Conservation (phyloP, 1,284 basidiomycete species). For the Ustilago cynodontis region DNA sequence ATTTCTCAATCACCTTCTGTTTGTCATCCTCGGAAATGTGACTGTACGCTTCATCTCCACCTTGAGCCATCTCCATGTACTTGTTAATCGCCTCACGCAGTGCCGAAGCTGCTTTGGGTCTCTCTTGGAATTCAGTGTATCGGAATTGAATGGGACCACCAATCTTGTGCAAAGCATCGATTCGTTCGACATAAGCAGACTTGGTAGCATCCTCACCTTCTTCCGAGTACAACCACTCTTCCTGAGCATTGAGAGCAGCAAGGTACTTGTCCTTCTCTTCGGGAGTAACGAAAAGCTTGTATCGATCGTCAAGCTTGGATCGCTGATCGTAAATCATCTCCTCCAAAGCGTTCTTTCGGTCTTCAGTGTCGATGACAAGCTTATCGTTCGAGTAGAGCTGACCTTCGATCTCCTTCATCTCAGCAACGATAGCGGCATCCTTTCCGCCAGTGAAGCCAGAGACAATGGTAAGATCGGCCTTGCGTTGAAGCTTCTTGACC, state of each 20-base stretch:
- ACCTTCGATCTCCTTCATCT: conserved; percentile 67
- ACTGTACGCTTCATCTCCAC: conserved; percentile 66
- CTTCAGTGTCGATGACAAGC: conserved; percentile 69
- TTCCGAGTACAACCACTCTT: conserved; percentile 70
- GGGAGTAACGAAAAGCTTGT: conserved; percentile 60
- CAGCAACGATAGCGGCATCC: conserved; percentile 56
- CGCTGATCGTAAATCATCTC: conserved; percentile 70
- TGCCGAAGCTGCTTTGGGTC: conserved; percentile 66
- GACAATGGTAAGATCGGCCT: conserved; percentile 64
- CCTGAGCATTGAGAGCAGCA: conserved; percentile 59
- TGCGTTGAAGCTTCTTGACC: conserved; percentile 70
- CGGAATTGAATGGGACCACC: conserved; percentile 65
- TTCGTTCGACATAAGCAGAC: conserved; percentile 65
- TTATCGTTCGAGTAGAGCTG: conserved; percentile 68
- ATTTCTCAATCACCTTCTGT: conserved; percentile 68
- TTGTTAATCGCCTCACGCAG: conserved; percentile 67
- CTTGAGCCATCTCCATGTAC: conserved; percentile 64
- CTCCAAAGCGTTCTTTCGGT: conserved; percentile 69
- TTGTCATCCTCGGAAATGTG: conserved; percentile 69
- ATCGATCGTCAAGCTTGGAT: conserved; percentile 67
- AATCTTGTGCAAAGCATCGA: conserved; percentile 64
- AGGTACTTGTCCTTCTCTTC: conserved; percentile 68
- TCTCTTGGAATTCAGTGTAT: conserved; percentile 64
- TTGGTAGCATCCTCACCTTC: conserved; percentile 69
- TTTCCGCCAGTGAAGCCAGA: conserved; percentile 59